phyloP scores from a whole-genome alignment of 768 basidiomycete genomes.

The Heimioporus sp. region DNA sequence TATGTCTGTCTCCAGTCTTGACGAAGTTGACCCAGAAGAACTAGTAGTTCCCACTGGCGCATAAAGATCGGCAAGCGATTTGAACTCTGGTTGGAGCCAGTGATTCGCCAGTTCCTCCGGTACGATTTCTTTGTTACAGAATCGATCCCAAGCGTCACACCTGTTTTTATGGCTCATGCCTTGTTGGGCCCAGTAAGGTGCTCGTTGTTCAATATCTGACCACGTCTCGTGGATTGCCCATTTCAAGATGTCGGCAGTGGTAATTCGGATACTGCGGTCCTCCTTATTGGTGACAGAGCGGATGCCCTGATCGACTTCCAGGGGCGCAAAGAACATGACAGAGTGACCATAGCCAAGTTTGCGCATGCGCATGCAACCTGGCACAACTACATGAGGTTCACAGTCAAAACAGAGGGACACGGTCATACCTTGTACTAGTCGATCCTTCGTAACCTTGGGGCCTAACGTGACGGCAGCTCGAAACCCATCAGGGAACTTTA shows the following conservation, averaged over 20 bases:
- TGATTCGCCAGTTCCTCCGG: slow-evolving; percentile 1
- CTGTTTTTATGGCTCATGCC: slow-evolving; percentile 12
- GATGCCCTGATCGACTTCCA: neutral
- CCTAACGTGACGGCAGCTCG: slow-evolving; percentile 32
- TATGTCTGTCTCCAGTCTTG: neutral
- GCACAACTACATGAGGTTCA: neutral
- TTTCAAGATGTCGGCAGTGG: slow-evolving; percentile 32
- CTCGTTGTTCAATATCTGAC: slow-evolving; percentile 33
- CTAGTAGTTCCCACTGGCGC: neutral
- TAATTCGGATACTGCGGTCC: neutral
- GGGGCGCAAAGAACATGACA: neutral
- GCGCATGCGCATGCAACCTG: neutral
- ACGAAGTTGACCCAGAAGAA: neutral
- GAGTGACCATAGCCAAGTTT: neutral
- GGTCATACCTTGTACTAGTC: slow-evolving; percentile 41
- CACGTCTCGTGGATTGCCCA: slow-evolving; percentile 48
- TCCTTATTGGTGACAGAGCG: slow-evolving; percentile 6
- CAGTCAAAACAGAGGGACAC: neutral
- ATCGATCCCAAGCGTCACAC: slow-evolving; percentile 12
- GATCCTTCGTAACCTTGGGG: slow-evolving; percentile 50
- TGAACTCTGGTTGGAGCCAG: slow-evolving; percentile 40
- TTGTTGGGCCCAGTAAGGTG: slow-evolving; percentile 41
- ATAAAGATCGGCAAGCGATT: slow-evolving; percentile 36
- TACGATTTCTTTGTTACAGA: neutral
- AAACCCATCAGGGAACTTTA: slow-evolving; percentile 43